A percentile compares a stretch with the other conserved stretches of the same genome.
Conservation (phyloP, 2,329 filamentous ascomycete genomes). For the Colletotrichum ledebouriae region DNA sequence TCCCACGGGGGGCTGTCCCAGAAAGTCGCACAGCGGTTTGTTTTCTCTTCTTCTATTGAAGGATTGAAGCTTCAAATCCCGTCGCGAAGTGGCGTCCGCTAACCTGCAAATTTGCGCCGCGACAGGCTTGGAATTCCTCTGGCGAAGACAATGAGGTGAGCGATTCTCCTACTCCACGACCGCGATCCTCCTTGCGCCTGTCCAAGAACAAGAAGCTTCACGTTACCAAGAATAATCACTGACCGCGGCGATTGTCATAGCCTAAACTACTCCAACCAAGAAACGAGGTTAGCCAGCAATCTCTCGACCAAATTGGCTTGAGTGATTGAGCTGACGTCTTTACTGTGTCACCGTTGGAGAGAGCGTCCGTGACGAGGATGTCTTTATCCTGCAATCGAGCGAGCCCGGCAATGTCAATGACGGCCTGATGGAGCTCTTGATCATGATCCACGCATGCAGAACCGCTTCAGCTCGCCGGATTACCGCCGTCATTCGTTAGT, state of each 20-base stretch:
- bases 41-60: slow-evolving; percentile 20
- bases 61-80: not conserved
- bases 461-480: slow-evolving; percentile 77
- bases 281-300: slow-evolving; percentile 59
- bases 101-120: slow-evolving; percentile 4
- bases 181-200: slow-evolving; percentile 57
- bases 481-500: slow-evolving; percentile 77
- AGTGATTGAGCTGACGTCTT: slow-evolving; percentile 35
- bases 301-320: slow-evolving; percentile 15
- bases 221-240: slow-evolving; percentile 55
- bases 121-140: slow-evolving; percentile 39
- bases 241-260: slow-evolving; percentile 46
- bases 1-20: slow-evolving; percentile 52
- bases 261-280: slow-evolving; percentile 82
- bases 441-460: slow-evolving; percentile 89
- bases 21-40: slow-evolving; percentile 49
- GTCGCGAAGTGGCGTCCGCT: slow-evolving; percentile 4
- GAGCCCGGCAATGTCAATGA: slow-evolving; percentile 93
- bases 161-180: not conserved
- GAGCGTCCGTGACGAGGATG: slow-evolving; percentile 83
- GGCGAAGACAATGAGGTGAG: slow-evolving; percentile 42
- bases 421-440: slow-evolving; percentile 91
- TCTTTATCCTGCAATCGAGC: slow-evolving; percentile 92
- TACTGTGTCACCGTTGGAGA: slow-evolving; percentile 85
- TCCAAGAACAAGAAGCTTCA: not conserved